These are phyloP conservation scores for Senecio squalidus DNA, from an alignment of 140 eudicot species.

Conservation along the genomic window DNA sequence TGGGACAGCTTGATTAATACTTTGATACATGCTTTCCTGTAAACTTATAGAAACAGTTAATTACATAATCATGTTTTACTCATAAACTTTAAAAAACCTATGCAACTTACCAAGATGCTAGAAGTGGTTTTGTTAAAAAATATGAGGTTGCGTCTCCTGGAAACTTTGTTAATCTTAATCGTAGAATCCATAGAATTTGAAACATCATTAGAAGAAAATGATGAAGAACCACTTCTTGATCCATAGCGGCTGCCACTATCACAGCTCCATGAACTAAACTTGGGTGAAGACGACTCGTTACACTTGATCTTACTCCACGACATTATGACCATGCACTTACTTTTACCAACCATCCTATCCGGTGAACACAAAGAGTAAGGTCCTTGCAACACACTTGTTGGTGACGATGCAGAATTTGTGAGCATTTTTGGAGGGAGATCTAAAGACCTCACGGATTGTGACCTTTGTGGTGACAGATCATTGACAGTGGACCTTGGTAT, in stretches of 20 bases:
- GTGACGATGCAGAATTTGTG: constrained; percentile 34
- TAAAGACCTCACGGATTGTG: constrained; percentile 23
- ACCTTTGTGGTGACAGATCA: neutral
- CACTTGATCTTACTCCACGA: neutral
- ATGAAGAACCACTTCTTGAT: neutral
- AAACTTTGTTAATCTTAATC: constrained; percentile 16
- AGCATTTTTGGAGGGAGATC: constrained; percentile 44
- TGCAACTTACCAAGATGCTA: constrained; percentile 34
- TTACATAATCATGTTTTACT: neutral
- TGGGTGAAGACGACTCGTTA: neutral
- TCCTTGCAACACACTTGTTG: constrained; percentile 56
- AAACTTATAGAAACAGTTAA: neutral
- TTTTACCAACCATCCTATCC: neutral
- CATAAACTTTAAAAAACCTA: neutral
- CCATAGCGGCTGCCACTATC: constrained; percentile 24
- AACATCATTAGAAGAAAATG: neutral
- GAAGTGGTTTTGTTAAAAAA: constrained; percentile 13
- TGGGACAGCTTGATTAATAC: constrained; percentile 44
- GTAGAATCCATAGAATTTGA: neutral
- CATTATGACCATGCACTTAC: constrained; percentile 10
- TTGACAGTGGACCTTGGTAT: constrained; percentile 31
- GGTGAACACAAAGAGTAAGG: constrained; percentile 27
- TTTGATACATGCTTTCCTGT: constrained; percentile 37
- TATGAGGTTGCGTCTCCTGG: constrained; percentile 33
- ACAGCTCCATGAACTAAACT: constrained; percentile 38